Conservation (phyloP, 208 protist genomes). For the Acanthamoeba triangularis region DNA sequence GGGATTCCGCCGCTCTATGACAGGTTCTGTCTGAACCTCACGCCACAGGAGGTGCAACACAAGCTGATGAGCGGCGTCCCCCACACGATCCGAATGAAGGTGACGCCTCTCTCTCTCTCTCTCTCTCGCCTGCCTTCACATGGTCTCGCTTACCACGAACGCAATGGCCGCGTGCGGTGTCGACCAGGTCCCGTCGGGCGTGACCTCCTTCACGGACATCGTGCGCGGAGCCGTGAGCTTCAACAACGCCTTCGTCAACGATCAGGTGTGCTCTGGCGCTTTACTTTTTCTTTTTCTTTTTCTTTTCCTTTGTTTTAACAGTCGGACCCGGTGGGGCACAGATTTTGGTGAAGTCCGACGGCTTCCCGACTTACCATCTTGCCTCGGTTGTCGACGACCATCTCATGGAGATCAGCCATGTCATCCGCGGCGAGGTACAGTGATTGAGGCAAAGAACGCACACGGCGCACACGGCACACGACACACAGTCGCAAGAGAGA, state of each 20-base stretch:
- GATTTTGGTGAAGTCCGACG: constrained; percentile 88
- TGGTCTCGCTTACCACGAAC: not conserved
- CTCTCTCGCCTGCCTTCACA: not conserved
- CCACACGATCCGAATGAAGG: constrained; percentile 87
- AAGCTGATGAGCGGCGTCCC: constrained; percentile 9
- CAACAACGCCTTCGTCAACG: constrained; percentile 88
- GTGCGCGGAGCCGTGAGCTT: constrained; percentile 88
- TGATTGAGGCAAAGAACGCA: not conserved
- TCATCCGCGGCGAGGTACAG: constrained; percentile 88
- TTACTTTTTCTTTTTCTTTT: not conserved
- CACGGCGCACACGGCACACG: not conserved
- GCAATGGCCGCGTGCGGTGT: no score
- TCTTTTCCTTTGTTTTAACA: no score
- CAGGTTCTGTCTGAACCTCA: constrained; percentile 85
- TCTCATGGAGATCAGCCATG: constrained; percentile 90
- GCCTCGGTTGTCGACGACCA: constrained; percentile 92
- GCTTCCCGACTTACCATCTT: constrained; percentile 92
- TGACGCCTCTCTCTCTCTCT: not conserved
- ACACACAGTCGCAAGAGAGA: no score
- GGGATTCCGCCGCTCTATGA: constrained; percentile 78
- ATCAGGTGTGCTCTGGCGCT: constrained; percentile 80
- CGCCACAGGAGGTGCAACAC: constrained; percentile 78
- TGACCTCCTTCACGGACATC: constrained; percentile 87
- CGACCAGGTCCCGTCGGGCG: constrained; percentile 63
- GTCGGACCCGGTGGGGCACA: not conserved